Conservation (phyloP, 257 asterid genomes). For the Knoxia roxburghii region DNA sequence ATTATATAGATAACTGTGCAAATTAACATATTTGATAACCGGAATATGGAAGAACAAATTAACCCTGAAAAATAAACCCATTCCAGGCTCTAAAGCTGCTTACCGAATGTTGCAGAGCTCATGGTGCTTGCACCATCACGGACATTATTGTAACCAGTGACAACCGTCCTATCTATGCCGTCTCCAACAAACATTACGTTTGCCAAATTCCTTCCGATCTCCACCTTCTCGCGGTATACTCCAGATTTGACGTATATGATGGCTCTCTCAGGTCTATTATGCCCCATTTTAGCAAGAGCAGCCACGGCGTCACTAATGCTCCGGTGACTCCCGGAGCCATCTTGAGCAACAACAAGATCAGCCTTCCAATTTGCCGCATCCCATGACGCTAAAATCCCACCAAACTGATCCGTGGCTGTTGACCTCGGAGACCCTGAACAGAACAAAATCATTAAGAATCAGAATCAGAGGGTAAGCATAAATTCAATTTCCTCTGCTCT, state of each 20-base stretch:
- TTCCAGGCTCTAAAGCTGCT: constrained; percentile 13
- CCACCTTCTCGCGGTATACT: constrained; percentile 45
- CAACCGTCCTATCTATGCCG: constrained; percentile 58
- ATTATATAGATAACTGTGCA: no score
- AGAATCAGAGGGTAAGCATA: background rate
- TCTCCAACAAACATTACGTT: constrained; percentile 73
- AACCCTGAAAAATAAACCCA: no score
- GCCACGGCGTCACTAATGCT: constrained; percentile 54
- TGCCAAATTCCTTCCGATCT: constrained; percentile 36
- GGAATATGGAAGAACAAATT: no score
- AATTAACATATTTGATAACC: no score
- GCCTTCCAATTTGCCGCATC: constrained; percentile 42
- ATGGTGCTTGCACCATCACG: constrained; percentile 54
- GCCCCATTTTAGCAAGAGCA: constrained; percentile 35
- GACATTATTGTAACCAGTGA: constrained; percentile 46
- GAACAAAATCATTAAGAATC: no score
- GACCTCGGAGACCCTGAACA: constrained; percentile 11
- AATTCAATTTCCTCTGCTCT: background rate
- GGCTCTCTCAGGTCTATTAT: constrained; percentile 33
- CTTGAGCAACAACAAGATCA: constrained; percentile 56
- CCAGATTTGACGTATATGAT: constrained; percentile 53
- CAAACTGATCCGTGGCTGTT: constrained; percentile 15
- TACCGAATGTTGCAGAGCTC: constrained; percentile 63
- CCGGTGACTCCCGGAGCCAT: constrained; percentile 52
- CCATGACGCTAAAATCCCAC: constrained; percentile 47